phyloP scores from a whole-genome alignment of 257 asterid species.

The Nicotiana sylvestris region DNA sequence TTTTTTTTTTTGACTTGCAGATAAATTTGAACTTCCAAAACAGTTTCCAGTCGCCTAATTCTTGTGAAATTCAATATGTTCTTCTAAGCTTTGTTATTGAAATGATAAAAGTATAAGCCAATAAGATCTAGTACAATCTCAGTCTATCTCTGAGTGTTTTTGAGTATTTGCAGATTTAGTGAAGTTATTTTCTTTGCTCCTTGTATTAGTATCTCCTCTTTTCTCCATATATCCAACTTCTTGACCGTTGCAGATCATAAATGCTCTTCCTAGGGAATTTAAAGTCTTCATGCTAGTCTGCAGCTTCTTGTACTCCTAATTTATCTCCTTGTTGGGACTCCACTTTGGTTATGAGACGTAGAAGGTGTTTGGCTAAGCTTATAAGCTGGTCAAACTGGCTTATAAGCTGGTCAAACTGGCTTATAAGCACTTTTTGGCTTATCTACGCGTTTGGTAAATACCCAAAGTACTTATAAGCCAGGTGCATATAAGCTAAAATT shows the following conservation, averaged over 20 bases:
- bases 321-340: background rate
- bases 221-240: background rate
- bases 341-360: background rate
- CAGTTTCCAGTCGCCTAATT: background rate
- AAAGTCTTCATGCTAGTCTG: background rate
- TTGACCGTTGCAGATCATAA: background rate
- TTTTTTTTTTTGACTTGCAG: background rate
- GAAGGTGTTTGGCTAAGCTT: too few species aligned
- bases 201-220: background rate
- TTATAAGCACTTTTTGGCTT: too few species aligned
- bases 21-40: background rate
- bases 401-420: too few species aligned
- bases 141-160: background rate
- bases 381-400: too few species aligned
- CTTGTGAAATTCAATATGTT: background rate
- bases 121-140: background rate
- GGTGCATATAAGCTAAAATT: too few species aligned
- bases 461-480: too few species aligned
- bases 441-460: too few species aligned
- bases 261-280: background rate
- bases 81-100: background rate
- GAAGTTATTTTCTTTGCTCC: background rate
- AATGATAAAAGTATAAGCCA: background rate
- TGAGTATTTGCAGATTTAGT: background rate
- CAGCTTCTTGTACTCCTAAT: background rate